Evolutionary conservation across 768 basidiomycete species (phyloP), one percentile per base, ranked within the genome.

Genomic region (Crepidotus variabilis): DNA sequence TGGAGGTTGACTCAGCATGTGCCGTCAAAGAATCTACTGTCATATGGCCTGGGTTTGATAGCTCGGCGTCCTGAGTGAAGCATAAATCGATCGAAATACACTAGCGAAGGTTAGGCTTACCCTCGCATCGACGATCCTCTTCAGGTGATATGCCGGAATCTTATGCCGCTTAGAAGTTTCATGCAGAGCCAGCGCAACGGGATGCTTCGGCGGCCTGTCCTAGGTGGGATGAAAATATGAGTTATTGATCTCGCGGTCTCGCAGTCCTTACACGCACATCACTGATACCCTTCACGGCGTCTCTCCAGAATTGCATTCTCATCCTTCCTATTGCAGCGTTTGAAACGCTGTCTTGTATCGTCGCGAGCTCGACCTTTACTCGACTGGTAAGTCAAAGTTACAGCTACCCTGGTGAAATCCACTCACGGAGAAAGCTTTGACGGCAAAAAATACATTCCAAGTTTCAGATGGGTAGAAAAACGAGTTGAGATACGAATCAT

Each of bases 301-400:
- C 90, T 62, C 84, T 81, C 92, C 92, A 94, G 67, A 93, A 94
- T 67, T 92, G 86, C 75, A 92, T 81, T 60, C 90, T 79, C 80
- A 92, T 90, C 67, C 84, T 83, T n/a, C 90, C 92, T 55, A 94
- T 83, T 36, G 80, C 75, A 34, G 81, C 67, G 57, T 87, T 88
- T 16, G 90, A 89, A 13, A 90, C 87, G 36, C 78, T 75, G 58
- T 94, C 92, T 68, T 86, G 88, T 16, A 92, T 72, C 66, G 75
- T 87, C 9, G 91, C 86, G 53, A 93, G 71, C 67, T 94, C 92
- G 53, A 89, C 81, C 88, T 92, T 66, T 20, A 57, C 53, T 52
- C n/a, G 22, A 56, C n/a, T 50, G 49, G 55, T 39, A 57, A 47
- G 53, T 52, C 43, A 57, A 57, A 36, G 21, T 35, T 24, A 48